Percentiles rank a stretch among this genome's conserved stretches.
Conservation (phyloP, 2,329 filamentous ascomycete genomes). For the Venturia oleaginea region DNA sequence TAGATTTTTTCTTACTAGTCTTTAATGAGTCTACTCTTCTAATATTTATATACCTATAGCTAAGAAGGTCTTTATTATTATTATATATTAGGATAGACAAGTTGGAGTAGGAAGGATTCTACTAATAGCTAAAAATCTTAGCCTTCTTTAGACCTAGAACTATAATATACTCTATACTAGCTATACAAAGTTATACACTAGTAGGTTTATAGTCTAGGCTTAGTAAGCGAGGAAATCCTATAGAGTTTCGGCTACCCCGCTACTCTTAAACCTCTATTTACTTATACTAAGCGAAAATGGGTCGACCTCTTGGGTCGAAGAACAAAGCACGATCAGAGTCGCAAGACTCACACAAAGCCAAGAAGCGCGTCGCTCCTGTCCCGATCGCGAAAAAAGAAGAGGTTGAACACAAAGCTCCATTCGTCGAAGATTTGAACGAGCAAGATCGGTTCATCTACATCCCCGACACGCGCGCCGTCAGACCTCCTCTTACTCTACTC, state of each 20-base stretch:
- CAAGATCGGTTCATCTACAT: conserved; percentile 7
- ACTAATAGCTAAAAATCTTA: too few relatives aligned
- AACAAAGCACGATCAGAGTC: not conserved
- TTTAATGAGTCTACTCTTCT: too few relatives aligned
- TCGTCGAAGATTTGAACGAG: not conserved
- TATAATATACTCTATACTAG: too few relatives aligned
- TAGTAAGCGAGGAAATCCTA: not conserved
- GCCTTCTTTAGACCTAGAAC: too few relatives aligned
- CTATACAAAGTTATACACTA: too few relatives aligned
- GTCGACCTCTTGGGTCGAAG: conserved; percentile 2
- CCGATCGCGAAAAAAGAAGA: not conserved
- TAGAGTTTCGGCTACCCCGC: not conserved
- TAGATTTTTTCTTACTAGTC: too few relatives aligned
- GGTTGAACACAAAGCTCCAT: not conserved
- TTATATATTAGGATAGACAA: too few relatives aligned
- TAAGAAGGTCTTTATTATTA: too few relatives aligned
- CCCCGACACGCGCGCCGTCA: not conserved
- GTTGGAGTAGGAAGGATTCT: too few relatives aligned
- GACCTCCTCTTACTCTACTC: not conserved
- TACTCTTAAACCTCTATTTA: not conserved
- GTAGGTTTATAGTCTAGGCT: not conserved
- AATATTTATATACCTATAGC: too few relatives aligned
- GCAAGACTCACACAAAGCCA: not conserved
- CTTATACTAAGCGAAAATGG: conserved; percentile 4
- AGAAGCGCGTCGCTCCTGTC: not conserved